Evolutionary conservation across 257 asterid genomes (phyloP).

Genomic region (Mentha longifolia): DNA sequence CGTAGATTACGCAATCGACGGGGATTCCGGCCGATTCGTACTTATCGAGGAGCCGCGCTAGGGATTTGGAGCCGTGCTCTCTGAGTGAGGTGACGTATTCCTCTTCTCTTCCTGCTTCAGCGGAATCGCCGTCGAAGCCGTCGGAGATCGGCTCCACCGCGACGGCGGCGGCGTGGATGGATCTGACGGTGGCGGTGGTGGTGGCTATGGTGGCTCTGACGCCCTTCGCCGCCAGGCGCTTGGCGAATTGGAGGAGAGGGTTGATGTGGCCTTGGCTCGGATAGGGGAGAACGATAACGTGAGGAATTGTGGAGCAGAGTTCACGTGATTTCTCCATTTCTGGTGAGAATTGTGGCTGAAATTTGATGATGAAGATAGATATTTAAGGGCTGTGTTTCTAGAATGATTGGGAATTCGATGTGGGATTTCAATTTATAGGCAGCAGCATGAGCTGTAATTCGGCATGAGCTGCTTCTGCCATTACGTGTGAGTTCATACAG

Average conservation of each 20-base stretch:
- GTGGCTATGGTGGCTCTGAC: constrained; percentile 64
- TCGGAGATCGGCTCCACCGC: constrained; percentile 61
- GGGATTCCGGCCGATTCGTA: constrained; percentile 41
- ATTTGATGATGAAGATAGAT: too few species aligned
- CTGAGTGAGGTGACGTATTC: constrained; percentile 43
- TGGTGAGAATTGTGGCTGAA: background rate
- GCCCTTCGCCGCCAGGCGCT: constrained; percentile 66
- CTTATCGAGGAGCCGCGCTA: constrained; percentile 39
- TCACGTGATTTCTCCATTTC: constrained; percentile 34
- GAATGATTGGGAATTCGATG: background rate
- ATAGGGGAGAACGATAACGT: constrained; percentile 60
- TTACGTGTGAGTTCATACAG: background rate
- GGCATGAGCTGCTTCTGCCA: background rate
- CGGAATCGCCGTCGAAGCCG: constrained; percentile 51
- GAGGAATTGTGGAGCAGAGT: constrained; percentile 22
- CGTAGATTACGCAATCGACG: constrained; percentile 53
- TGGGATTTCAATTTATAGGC: background rate
- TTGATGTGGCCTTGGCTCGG: constrained; percentile 87
- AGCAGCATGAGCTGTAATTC: background rate
- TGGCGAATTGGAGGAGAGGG: constrained; percentile 77
- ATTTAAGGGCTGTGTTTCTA: background rate
- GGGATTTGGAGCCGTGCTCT: constrained; percentile 55
- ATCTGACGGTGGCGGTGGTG: constrained; percentile 48
- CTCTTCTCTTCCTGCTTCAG: constrained; percentile 34
- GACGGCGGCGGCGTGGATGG: constrained; percentile 42